A percentile compares a stretch with the other conserved stretches of the same genome.
These are phyloP conservation scores for Wickerhamomyces tratensis DNA, from an alignment of 805 yeast species.

Conservation along the genomic window DNA sequence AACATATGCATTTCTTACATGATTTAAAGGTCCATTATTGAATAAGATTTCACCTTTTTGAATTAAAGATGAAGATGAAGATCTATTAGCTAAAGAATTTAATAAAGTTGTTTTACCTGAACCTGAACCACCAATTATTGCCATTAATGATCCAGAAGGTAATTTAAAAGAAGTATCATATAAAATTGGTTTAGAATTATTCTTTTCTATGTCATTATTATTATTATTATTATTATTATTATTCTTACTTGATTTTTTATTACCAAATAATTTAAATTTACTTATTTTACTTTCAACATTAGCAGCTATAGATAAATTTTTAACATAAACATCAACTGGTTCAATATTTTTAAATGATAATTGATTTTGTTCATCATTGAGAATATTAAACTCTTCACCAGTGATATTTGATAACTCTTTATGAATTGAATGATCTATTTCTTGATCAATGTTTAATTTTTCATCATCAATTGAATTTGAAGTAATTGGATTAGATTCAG, in stretches of 20 bases:
- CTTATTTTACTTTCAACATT: not conserved
- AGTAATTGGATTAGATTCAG: no score
- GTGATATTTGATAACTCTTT: no score
- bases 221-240: not conserved
- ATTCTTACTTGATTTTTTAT: not conserved
- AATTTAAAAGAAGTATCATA: constrained; percentile 46
- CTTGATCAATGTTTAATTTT: no score
- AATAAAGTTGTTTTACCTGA: constrained; percentile 79
- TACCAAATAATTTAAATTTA: not conserved
- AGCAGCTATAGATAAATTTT: constrained; percentile 8
- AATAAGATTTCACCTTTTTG: constrained; percentile 32
- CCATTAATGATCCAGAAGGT: constrained; percentile 58
- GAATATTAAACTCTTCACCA: not conserved
- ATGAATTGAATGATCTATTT: no score
- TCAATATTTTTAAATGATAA: constrained; percentile 9
- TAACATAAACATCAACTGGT: constrained; percentile 8
- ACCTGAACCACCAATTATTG: constrained; percentile 86
- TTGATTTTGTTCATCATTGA: not conserved
- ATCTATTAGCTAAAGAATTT: constrained; percentile 52
- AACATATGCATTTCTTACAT: constrained; percentile 43
- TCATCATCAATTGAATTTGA: no score
- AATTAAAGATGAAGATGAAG: constrained; percentile 27
- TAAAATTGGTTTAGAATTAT: constrained; percentile 4
- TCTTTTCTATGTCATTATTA: not conserved
- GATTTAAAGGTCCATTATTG: constrained; percentile 16